phyloP scores from a whole-genome alignment of 495 filamentous ascomycete genomes.

The Xylaria palmicola region DNA sequence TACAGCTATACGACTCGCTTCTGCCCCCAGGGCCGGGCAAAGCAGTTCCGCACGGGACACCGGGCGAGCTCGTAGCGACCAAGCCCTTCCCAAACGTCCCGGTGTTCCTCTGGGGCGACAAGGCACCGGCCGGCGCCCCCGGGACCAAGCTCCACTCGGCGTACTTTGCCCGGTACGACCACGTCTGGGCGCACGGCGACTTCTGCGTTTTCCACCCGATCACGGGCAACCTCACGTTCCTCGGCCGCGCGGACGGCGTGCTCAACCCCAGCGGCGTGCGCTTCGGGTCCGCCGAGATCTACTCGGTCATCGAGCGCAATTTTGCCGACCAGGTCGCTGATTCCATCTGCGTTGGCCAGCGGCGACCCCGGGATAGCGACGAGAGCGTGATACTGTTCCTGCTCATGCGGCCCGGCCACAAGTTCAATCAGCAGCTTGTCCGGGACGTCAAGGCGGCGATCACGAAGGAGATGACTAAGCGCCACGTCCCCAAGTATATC shows the following conservation, averaged over 20 bases:
- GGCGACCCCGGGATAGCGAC: slow-evolving; percentile 64
- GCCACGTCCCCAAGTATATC: slow-evolving; percentile 75
- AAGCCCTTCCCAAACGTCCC: slow-evolving; percentile 72
- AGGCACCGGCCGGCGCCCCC: slow-evolving; percentile 38
- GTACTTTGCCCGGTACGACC: slow-evolving; percentile 70
- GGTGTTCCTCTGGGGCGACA: slow-evolving; percentile 67
- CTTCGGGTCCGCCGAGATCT: slow-evolving; percentile 84
- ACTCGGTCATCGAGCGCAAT: slow-evolving; percentile 65
- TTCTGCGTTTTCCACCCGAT: slow-evolving; percentile 69
- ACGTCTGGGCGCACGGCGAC: slow-evolving; percentile 81
- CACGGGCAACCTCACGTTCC: slow-evolving; percentile 64
- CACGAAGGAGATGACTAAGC: slow-evolving; percentile 58
- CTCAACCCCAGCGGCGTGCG: slow-evolving; percentile 84
- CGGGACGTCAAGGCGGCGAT: slow-evolving; percentile 62
- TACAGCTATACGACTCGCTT: slow-evolving; percentile 68
- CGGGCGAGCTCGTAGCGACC: slow-evolving; percentile 72
- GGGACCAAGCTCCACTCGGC: slow-evolving; percentile 62
- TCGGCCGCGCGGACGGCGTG: slow-evolving; percentile 85
- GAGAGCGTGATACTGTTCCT: slow-evolving; percentile 76
- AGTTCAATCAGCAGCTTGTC: slow-evolving; percentile 57
- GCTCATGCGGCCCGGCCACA: slow-evolving; percentile 62
- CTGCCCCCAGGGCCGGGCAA: slow-evolving; percentile 52
- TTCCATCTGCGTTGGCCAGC: slow-evolving; percentile 72
- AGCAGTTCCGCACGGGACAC: slow-evolving; percentile 56
- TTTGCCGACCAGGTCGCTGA: slow-evolving; percentile 63